phyloP scores from a whole-genome alignment of 1,284 basidiomycete genomes.

The Cystobasidium sp. region DNA sequence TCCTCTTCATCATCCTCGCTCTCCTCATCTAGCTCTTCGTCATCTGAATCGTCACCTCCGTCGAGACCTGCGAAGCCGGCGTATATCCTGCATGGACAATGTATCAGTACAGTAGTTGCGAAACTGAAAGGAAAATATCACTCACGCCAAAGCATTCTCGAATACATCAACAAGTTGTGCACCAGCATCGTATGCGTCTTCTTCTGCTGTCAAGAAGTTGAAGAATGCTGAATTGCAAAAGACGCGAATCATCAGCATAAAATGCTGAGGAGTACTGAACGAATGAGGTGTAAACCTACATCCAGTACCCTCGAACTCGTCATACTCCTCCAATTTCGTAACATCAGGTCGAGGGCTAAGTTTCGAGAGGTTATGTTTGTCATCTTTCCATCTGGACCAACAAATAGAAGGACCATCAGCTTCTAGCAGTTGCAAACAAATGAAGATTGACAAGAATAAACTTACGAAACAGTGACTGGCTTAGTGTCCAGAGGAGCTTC shows the following conservation, averaged over 20 bases:
- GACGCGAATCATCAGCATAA: not conserved
- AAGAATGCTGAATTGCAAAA: conserved; percentile 44
- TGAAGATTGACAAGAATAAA: not conserved
- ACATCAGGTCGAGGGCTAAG: conserved; percentile 47
- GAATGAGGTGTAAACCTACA: conserved; percentile 11
- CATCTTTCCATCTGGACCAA: conserved; percentile 47
- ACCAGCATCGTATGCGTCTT: conserved; percentile 46
- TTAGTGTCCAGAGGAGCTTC: conserved; percentile 46
- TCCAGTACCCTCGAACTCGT: conserved; percentile 48
- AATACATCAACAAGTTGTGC: conserved; percentile 47
- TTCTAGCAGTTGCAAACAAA: not conserved
- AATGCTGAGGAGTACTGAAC: not conserved
- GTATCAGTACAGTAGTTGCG: not conserved
- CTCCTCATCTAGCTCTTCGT: conserved; percentile 54
- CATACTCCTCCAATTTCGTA: conserved; percentile 48
- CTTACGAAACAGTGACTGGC: conserved; percentile 10
- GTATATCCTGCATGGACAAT: conserved; percentile 46
- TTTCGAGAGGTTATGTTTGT: conserved; percentile 51
- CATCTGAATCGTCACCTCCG: conserved; percentile 45
- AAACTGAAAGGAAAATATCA: not conserved
- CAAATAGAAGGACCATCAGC: no score
- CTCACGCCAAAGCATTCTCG: conserved; percentile 50
- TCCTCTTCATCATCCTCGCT: conserved; percentile 56
- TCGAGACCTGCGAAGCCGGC: conserved; percentile 45
- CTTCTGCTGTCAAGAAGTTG: conserved; percentile 45